phyloP scores from a whole-genome alignment of 164 flowering plant genomes.

The Sextonia rubra region DNA sequence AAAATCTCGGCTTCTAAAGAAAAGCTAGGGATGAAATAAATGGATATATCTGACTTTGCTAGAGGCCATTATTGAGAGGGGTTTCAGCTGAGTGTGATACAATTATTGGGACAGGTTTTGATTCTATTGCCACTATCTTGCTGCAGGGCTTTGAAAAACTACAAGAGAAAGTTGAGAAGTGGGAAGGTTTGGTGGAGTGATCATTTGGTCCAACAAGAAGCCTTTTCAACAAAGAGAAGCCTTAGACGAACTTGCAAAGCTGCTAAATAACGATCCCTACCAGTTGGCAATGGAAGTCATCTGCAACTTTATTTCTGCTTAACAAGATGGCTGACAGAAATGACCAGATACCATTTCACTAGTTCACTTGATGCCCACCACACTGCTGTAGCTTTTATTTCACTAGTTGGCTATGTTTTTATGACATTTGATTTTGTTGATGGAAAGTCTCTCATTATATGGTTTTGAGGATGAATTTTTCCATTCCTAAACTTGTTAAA shows the following conservation, averaged over 20 bases:
- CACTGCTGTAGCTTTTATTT: too few relatives aligned
- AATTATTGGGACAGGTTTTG: neutral
- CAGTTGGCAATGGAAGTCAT: constrained; percentile 77
- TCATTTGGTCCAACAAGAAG: constrained; percentile 50
- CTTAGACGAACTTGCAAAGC: constrained; percentile 40
- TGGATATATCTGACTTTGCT: too few relatives aligned
- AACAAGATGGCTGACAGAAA: constrained; percentile 65
- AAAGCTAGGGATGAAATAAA: too few relatives aligned
- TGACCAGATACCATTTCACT: constrained; percentile 10
- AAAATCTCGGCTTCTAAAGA: too few relatives aligned
- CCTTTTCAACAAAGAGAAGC: constrained; percentile 35
- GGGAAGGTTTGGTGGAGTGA: constrained; percentile 50
- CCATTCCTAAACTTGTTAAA: too few relatives aligned
- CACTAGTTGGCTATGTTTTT: too few relatives aligned
- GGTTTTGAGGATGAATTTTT: too few relatives aligned
- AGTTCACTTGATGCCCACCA: too few relatives aligned
- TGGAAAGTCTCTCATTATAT: too few relatives aligned
- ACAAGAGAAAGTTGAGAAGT: constrained; percentile 64
- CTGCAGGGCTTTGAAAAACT: constrained; percentile 87
- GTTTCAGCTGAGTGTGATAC: too few relatives aligned
- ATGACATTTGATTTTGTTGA: too few relatives aligned
- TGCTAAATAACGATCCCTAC: constrained; percentile 71
- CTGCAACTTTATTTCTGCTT: constrained; percentile 69
- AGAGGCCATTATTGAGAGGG: neutral
- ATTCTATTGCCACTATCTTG: neutral